phyloP scores from a whole-genome alignment of 2,329 filamentous ascomycete genomes.

The Trichoderma sp. region DNA sequence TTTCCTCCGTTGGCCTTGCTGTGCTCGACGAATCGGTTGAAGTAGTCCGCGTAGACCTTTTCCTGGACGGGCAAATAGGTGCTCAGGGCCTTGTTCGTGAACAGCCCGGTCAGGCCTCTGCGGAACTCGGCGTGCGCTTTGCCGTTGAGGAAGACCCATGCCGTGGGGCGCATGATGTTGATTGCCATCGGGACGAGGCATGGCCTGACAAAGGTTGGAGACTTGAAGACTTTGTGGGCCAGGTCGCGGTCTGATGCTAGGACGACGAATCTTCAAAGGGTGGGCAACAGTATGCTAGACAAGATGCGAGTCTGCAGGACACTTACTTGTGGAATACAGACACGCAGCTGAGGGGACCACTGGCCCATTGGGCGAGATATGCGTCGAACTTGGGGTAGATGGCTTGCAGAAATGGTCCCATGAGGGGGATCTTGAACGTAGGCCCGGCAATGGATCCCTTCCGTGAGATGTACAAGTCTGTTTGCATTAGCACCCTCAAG shows the following conservation, averaged over 20 bases:
- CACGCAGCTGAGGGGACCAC: constrained; percentile 17
- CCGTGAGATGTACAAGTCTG: constrained; percentile 10
- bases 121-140: constrained; percentile 18
- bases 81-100: constrained; percentile 20
- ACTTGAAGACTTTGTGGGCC: constrained; percentile 25
- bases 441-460: constrained; percentile 22
- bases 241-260: constrained; percentile 16
- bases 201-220: constrained; percentile 12
- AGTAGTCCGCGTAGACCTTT: constrained; percentile 17
- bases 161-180: constrained; percentile 24
- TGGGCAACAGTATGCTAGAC: not conserved
- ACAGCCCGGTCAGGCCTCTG: constrained; percentile 12
- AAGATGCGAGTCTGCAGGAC: too few relatives aligned
- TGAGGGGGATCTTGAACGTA: constrained; percentile 18
- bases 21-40: constrained; percentile 13
- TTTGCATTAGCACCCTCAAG: not conserved
- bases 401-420: constrained; percentile 21
- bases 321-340: constrained; percentile 25
- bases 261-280: constrained; percentile 6
- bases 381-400: constrained; percentile 22
- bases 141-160: constrained; percentile 24
- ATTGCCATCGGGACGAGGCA: constrained; percentile 22
- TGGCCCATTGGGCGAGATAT: constrained; percentile 15
- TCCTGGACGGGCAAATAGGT: constrained; percentile 19
- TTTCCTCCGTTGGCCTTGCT: constrained; percentile 14